phyloP scores from a whole-genome alignment of 2,329 filamentous ascomycete species.

The Karstenula rhodostoma region DNA sequence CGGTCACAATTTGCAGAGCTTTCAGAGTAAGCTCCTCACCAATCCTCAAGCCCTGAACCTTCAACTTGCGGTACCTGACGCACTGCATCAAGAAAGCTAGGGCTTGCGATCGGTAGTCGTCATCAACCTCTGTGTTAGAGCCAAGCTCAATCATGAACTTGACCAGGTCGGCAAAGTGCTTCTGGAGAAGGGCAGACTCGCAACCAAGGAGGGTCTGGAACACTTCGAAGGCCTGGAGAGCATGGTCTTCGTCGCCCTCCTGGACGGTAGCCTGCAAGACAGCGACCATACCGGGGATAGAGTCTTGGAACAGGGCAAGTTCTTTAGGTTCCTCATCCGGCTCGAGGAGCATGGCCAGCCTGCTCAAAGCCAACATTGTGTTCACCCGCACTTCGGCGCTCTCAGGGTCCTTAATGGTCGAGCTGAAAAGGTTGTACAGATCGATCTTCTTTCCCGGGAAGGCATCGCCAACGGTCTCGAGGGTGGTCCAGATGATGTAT shows the following conservation, averaged over 20 bases:
- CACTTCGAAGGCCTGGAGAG: constrained; percentile 91
- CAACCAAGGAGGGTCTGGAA: constrained; percentile 95
- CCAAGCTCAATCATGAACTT: constrained; percentile 93
- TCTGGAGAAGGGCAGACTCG: constrained; percentile 81
- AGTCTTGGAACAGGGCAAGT: constrained; percentile 77
- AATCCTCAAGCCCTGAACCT: constrained; percentile 89
- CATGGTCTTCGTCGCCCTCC: constrained; percentile 82
- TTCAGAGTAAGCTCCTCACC: constrained; percentile 87
- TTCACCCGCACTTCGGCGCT: constrained; percentile 94
- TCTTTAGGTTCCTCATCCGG: constrained; percentile 82
- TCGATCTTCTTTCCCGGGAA: constrained; percentile 83
- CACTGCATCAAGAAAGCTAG: constrained; percentile 93
- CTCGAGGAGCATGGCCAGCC: constrained; percentile 86
- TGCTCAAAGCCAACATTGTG: constrained; percentile 88
- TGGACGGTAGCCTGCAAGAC: constrained; percentile 87
- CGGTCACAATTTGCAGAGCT: constrained; percentile 86
- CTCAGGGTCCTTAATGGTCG: constrained; percentile 88
- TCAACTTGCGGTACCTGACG: constrained; percentile 91
- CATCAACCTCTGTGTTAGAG: constrained; percentile 77
- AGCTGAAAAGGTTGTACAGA: constrained; percentile 83
- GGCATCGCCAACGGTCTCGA: constrained; percentile 85
- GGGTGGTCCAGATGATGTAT: constrained; percentile 90
- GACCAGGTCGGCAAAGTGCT: constrained; percentile 88
- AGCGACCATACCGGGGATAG: constrained; percentile 87
- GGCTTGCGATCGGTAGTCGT: constrained; percentile 88